Conservation (phyloP, 1,284 basidiomycete genomes). For the Exobasidium rhododendri region DNA sequence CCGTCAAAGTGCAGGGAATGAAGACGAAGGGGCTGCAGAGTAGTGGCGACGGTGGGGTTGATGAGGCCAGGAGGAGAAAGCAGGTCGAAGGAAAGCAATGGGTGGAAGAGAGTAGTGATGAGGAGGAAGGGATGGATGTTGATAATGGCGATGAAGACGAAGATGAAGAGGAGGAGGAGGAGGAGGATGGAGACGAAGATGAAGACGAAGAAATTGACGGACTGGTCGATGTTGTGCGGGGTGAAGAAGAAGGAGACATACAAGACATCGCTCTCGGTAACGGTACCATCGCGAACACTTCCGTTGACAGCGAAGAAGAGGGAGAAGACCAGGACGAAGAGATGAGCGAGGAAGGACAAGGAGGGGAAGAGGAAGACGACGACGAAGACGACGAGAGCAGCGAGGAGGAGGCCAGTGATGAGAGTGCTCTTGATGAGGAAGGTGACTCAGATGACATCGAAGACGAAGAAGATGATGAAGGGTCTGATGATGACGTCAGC, state of each 20-base stretch:
- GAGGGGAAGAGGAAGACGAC: conserved; percentile 14
- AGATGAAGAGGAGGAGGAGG: conserved; percentile 16
- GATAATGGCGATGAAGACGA: conserved; percentile 19
- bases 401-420: not conserved
- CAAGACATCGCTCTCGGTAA: conserved; percentile 12
- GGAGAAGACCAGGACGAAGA: conserved; percentile 15
- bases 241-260: conserved; percentile 14
- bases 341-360: conserved; percentile 12
- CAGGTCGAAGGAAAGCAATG: conserved; percentile 8
- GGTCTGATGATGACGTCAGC: conserved; percentile 11
- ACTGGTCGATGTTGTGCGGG: conserved; percentile 38
- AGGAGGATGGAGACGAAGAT: conserved; percentile 55
- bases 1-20: conserved; percentile 8
- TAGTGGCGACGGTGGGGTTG: not conserved
- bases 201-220: conserved; percentile 62
- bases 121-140: conserved; percentile 15
- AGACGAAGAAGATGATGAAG: conserved; percentile 13
- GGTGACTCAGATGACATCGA: not conserved
- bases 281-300: not conserved
- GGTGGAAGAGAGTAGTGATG: conserved; percentile 15
- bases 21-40: conserved; percentile 1
- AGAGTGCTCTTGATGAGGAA: conserved; percentile 9
- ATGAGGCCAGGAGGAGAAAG: not conserved
- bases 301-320: not conserved
- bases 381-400: not conserved